Percentiles rank a stretch among this genome's conserved stretches.
These are phyloP conservation scores for Botrytis cinerea DNA, from an alignment of 2,329 filamentous ascomycete species.

Conservation along the genomic window DNA sequence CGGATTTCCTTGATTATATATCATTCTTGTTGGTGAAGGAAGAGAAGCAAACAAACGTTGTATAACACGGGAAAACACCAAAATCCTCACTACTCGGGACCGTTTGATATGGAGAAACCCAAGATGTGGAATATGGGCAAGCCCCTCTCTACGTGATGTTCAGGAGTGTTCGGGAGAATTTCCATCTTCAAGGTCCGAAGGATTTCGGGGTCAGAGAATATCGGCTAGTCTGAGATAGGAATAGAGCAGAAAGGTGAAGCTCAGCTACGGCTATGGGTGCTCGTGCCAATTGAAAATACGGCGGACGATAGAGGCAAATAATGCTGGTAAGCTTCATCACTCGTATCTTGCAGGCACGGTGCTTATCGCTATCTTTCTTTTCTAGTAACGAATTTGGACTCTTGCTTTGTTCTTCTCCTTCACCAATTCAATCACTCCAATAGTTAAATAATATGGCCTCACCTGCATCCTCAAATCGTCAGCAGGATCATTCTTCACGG, in stretches of 20 bases:
- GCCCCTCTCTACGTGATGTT: not conserved
- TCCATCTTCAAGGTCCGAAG: not conserved
- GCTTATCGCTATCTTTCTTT: not conserved
- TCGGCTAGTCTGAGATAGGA: not conserved
- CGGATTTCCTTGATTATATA: not conserved
- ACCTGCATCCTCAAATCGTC: conserved; percentile 21
- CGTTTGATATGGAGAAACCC: not conserved
- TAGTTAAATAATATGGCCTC: conserved; percentile 29
- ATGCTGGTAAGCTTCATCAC: not conserved
- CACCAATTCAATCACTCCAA: not conserved
- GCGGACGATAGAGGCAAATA: not conserved
- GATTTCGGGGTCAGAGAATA: not conserved
- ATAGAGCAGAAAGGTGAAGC: not conserved
- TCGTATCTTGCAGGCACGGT: not conserved
- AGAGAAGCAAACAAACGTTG: conserved; percentile 14
- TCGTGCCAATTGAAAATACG: not conserved
- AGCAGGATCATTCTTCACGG: conserved; percentile 30
- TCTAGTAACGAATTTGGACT: not conserved
- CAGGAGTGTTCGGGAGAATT: not conserved
- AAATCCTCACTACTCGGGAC: not conserved
- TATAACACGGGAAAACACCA: not conserved
- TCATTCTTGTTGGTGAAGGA: not conserved
- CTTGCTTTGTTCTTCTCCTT: not conserved
- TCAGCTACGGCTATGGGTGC: not conserved
- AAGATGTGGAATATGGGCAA: not conserved